These are phyloP conservation scores for Lasiodiplodia citricola DNA, from an alignment of 2,329 filamentous ascomycete species.

Conservation along the genomic window DNA sequence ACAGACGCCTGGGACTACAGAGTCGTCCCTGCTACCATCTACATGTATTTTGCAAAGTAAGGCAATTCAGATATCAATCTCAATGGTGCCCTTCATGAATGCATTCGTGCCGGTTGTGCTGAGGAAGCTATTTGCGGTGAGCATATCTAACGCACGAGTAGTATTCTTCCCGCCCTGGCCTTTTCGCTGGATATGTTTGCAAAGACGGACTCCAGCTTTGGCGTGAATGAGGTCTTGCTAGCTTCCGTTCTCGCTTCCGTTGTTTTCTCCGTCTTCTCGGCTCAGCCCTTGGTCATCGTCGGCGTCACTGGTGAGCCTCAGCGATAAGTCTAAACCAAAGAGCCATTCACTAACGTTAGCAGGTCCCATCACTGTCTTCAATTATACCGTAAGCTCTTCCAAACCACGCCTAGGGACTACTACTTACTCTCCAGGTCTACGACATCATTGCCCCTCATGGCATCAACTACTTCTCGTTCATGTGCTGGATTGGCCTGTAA, in stretches of 20 bases:
- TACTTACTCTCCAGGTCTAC: slow-evolving; percentile 58
- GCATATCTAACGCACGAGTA: slow-evolving; percentile 43
- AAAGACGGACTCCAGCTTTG: slow-evolving; percentile 82
- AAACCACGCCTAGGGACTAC: too few relatives aligned
- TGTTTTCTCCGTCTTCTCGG: slow-evolving; percentile 79
- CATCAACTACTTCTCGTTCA: slow-evolving; percentile 84
- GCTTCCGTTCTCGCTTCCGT: slow-evolving; percentile 82
- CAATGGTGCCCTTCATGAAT: neutral
- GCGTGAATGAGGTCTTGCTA: slow-evolving; percentile 89
- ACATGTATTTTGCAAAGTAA: slow-evolving; percentile 96
- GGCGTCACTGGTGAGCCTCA: slow-evolving; percentile 73
- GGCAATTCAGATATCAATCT: slow-evolving; percentile 32
- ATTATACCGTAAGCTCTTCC: slow-evolving; percentile 68
- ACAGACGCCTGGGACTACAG: slow-evolving; percentile 88
- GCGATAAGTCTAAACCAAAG: too few relatives aligned
- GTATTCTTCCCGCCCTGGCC: slow-evolving; percentile 83
- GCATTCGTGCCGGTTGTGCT: too few relatives aligned
- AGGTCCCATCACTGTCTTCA: slow-evolving; percentile 92
- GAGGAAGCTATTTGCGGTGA: too few relatives aligned
- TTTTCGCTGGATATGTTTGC: slow-evolving; percentile 95
- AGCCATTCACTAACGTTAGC: slow-evolving; percentile 27
- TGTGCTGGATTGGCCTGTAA: slow-evolving; percentile 78
- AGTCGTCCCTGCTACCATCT: slow-evolving; percentile 82
- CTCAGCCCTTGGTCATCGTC: slow-evolving; percentile 87
- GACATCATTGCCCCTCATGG: slow-evolving; percentile 81